Percentiles rank a stretch among this genome's conserved stretches.
Evolutionary conservation across 345 rosid genomes (phyloP).

Genomic region (Citrus sinensis): DNA sequence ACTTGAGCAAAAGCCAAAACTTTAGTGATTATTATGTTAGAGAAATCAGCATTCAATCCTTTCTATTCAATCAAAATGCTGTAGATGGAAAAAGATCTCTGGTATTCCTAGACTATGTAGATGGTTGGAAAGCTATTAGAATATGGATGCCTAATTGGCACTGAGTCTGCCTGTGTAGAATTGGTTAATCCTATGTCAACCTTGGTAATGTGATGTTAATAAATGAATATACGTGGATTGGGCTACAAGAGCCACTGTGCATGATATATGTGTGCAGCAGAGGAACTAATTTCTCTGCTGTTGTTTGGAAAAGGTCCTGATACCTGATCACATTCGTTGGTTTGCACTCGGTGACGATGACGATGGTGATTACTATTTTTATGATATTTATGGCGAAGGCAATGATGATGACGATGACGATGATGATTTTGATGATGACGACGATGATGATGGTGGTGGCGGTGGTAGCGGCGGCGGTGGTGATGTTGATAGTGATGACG

Average conservation of each 20-base stretch:
- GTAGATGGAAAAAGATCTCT: neutral
- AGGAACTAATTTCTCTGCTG: constrained; percentile 46
- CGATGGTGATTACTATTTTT: constrained; percentile 21
- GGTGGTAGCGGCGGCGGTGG: neutral
- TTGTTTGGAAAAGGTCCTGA: constrained; percentile 46
- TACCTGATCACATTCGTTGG: constrained; percentile 25
- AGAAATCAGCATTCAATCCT: neutral
- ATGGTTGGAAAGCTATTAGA: neutral
- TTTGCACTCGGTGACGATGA: constrained; percentile 17
- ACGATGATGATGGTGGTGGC: neutral
- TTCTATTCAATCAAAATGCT: neutral
- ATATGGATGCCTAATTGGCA: neutral
- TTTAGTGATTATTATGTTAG: neutral
- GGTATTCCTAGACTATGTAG: neutral
- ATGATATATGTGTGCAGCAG: constrained; percentile 22
- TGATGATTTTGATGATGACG: neutral
- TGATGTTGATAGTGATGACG: neutral
- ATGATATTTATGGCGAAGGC: constrained; percentile 15
- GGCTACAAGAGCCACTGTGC: constrained; percentile 10
- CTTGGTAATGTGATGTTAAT: neutral
- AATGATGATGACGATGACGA: neutral
- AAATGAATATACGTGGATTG: neutral
- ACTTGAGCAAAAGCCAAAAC: neutral
- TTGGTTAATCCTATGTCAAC: neutral
- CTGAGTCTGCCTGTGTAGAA: neutral